These are phyloP conservation scores for Chaetoceros muelleri DNA, from an alignment of 108 stramenopile genomes.

Conservation along the genomic window DNA sequence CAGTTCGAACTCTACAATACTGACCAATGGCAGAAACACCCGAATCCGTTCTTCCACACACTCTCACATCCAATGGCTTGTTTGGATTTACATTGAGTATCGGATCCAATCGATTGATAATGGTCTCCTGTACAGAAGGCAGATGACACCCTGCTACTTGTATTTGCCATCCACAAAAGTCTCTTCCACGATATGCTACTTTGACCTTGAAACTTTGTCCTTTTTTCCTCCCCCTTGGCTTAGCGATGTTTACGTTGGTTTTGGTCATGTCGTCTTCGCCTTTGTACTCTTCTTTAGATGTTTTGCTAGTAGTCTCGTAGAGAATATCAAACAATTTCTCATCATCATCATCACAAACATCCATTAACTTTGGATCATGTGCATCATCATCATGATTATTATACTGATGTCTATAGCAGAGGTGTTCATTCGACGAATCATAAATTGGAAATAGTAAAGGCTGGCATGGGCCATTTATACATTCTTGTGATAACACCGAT, in stretches of 20 bases:
- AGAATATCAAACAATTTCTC: background rate
- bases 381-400: too few species aligned
- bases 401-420: too few species aligned
- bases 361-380: too few species aligned
- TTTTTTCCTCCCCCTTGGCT: slow-evolving; percentile 4
- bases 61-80: slow-evolving; percentile 41
- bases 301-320: background rate
- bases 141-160: slow-evolving; percentile 32
- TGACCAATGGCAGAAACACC: slow-evolving; percentile 65
- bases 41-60: slow-evolving; percentile 67
- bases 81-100: slow-evolving; percentile 1
- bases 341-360: background rate
- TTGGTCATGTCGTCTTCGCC: background rate
- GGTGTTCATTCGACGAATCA: too few species aligned
- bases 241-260: too few species aligned
- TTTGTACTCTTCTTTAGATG: background rate
- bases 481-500: too few species aligned
- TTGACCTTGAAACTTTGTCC: slow-evolving; percentile 38
- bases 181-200: slow-evolving; percentile 49
- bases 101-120: slow-evolving; percentile 44
- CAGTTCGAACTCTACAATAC: slow-evolving; percentile 55
- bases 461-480: too few species aligned
- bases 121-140: slow-evolving; percentile 54
- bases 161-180: slow-evolving; percentile 77
- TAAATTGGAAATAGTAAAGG: too few species aligned